A percentile compares a stretch with the other conserved stretches of the same genome.
These are phyloP conservation scores for Glycine soja DNA, from an alignment of 306 rosid species.

Conservation along the genomic window DNA sequence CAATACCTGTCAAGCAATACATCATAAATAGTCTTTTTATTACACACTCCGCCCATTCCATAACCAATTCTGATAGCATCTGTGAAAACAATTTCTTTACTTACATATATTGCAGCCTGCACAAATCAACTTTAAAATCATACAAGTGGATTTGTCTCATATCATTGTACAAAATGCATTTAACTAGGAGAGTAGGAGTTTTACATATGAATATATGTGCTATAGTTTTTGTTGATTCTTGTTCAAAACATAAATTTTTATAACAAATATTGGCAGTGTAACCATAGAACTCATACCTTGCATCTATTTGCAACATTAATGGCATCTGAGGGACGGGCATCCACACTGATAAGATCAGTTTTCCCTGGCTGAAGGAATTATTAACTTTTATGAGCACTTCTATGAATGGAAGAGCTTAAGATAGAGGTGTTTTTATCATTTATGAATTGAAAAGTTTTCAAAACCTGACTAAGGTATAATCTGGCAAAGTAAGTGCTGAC, in stretches of 20 bases:
- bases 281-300: conserved; percentile 63
- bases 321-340: conserved; percentile 97
- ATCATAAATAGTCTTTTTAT: conserved; percentile 69
- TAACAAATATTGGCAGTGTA: conserved; percentile 17
- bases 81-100: conserved; percentile 75
- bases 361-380: conserved; percentile 80
- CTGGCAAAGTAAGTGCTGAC: conserved; percentile 87
- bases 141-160: conserved; percentile 35
- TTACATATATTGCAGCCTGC: conserved; percentile 97
- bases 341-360: conserved; percentile 72
- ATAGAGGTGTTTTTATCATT: conserved; percentile 15
- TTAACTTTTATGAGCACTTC: conserved; percentile 40
- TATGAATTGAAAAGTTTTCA: conserved; percentile 28
- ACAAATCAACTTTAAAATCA: conserved; percentile 49
- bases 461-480: conserved; percentile 83
- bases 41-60: conserved; percentile 73
- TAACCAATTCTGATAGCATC: conserved; percentile 83
- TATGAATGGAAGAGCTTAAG: conserved; percentile 26
- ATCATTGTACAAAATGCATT: conserved; percentile 12
- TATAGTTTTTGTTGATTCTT: conserved; percentile 18
- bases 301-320: conserved; percentile 87
- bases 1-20: conserved; percentile 91
- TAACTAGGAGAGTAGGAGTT: conserved; percentile 10
- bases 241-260: conserved; percentile 23
- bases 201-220: conserved; percentile 33